A percentile compares a stretch with the other conserved stretches of the same genome.
Conservation (phyloP, 1,284 basidiomycete genomes). For the Agaricales sp. region DNA sequence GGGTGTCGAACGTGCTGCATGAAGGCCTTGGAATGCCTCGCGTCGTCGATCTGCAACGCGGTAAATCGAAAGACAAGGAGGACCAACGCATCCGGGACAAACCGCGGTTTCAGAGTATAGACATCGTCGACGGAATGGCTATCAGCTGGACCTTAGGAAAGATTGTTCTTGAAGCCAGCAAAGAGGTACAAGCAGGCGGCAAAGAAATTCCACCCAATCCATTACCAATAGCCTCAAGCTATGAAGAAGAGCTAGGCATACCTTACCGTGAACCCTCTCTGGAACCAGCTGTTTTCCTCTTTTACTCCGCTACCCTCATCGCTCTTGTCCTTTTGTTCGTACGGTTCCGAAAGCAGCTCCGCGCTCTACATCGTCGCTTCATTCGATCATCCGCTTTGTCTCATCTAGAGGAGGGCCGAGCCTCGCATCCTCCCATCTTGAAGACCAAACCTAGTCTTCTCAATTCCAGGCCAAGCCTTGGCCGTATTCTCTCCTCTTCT, state of each 20-base stretch:
- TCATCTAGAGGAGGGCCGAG: not conserved
- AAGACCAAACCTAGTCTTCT: not conserved
- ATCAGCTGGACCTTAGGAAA: constrained; percentile 98
- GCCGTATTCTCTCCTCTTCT: not conserved
- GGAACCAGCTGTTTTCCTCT: not conserved
- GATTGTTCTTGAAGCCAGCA: constrained; percentile 95
- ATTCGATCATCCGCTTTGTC: not conserved
- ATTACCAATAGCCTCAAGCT: constrained; percentile 48
- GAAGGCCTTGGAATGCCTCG: constrained; percentile 94
- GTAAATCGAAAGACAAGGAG: constrained; percentile 49
- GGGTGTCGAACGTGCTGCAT: constrained; percentile 94
- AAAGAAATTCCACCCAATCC: constrained; percentile 46
- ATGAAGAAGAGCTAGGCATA: constrained; percentile 12
- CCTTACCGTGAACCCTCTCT: not conserved
- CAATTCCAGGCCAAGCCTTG: not conserved
- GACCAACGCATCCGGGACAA: constrained; percentile 52
- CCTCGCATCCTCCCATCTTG: not conserved
- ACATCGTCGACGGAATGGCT: constrained; percentile 84
- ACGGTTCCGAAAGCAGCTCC: not conserved
- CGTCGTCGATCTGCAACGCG: constrained; percentile 77
- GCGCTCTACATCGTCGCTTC: not conserved
- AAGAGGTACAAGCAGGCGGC: constrained; percentile 52
- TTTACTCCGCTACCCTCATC: not conserved
- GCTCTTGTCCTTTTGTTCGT: not conserved
- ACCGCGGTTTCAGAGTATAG: constrained; percentile 85